Evolutionary conservation across 352 stramenopile species (phyloP), one percentile per base, ranked within the genome.

Genomic region (Paralagenidium karlingii): DNA sequence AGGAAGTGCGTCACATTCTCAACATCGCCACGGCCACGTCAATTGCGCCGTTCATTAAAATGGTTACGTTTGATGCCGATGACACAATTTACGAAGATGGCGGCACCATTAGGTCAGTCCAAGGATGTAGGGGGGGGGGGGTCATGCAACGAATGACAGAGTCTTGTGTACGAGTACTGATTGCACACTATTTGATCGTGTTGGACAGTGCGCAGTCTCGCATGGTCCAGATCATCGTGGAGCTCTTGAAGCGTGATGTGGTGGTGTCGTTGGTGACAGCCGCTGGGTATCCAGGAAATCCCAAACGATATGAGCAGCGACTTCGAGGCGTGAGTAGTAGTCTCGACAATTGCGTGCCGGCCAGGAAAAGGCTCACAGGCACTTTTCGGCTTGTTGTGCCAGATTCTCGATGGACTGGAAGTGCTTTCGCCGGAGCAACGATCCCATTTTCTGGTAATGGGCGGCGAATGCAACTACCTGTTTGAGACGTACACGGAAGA

Each of bases 391-490:
- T 34, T 31, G n/a, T n/a, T n/a, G n/a, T n/a, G n/a, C n/a, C n/a
- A n/a, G n/a, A 85, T 89, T 22, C 52, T 89, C 15, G 71, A 86
- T n/a, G 68, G 63, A 6, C 53, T 89, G 0, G 55, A 59, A 19
- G 33, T 43, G 4, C 52, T 82, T n/a, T 64, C 54, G 0, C 56
- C 59, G 5, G 67, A 79, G 22, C 60, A 84, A 44, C 69, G 73
- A 26, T 66, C 71, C 27, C 63, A 71, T 5, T 89, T 89, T 47
- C 42, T 89, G 2, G 82, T 98, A 40, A 96, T 98, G 82, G 94
- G 94, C 34, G 94, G 94, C 19, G 94, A 98, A 60, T 97, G 89
- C 62, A 98, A 98, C 53, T 98, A 97, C 53, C 62, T 98, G 11
- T 58, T 86, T 9, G 76, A 85, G 43, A 80, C 69, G 20, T 60